A percentile compares a stretch with the other conserved stretches of the same genome.
phyloP scores from a whole-genome alignment of 2,329 filamentous ascomycete genomes.

The Clarireedia homoeocarpa region DNA sequence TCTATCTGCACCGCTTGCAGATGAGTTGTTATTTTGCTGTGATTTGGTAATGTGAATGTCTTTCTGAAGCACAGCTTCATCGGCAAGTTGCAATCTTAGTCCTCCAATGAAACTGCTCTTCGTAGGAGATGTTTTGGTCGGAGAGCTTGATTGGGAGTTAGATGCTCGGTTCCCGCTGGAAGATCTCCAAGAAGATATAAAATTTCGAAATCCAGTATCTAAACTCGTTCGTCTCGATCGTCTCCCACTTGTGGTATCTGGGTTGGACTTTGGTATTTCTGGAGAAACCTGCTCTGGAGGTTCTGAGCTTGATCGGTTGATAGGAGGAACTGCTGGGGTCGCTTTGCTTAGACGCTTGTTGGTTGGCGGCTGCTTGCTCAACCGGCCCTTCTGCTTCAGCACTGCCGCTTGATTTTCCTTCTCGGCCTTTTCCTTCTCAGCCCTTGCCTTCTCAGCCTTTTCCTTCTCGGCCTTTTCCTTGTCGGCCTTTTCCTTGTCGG shows the following conservation, averaged over 20 bases:
- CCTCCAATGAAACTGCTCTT: constrained; percentile 25
- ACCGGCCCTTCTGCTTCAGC: constrained; percentile 16
- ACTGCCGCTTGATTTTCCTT: constrained; percentile 26
- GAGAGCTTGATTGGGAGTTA: neutral
- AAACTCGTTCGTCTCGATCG: constrained; percentile 19
- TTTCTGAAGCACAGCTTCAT: constrained; percentile 18
- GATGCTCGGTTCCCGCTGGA: neutral
- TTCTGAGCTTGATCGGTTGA: neutral
- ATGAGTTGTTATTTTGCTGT: neutral
- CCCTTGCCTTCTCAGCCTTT: constrained; percentile 13
- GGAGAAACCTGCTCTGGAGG: neutral
- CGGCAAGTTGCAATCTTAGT: constrained; percentile 24
- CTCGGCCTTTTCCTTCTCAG: constrained; percentile 36
- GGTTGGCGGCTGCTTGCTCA: constrained; percentile 27
- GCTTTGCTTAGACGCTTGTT: constrained; percentile 10
- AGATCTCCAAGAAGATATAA: constrained; percentile 14
- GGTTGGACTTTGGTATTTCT: neutral
- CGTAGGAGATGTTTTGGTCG: constrained; percentile 7
- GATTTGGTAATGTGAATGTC: constrained; percentile 1
- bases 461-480: constrained; percentile 31
- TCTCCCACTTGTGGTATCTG: neutral
- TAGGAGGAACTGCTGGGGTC: neutral
- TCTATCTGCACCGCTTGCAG: neutral
- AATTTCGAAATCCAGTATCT: constrained; percentile 18
- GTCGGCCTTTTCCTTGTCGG: no score